Percentiles rank a stretch among this genome's conserved stretches.
These are phyloP conservation scores for Teunomyces kruisii DNA, from an alignment of 805 yeast genomes.

Conservation along the genomic window DNA sequence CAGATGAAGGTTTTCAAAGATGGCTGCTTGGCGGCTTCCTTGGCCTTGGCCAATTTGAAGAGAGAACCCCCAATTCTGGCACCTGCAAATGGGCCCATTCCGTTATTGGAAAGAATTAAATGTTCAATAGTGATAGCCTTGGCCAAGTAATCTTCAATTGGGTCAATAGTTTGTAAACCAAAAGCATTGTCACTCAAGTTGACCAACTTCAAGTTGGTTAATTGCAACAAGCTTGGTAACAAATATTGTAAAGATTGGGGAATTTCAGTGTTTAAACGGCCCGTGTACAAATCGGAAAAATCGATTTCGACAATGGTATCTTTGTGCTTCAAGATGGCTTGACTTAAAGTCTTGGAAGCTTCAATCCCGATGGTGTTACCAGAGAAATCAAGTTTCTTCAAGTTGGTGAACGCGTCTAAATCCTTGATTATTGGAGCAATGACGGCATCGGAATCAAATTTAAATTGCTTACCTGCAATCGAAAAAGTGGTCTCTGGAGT, in stretches of 20 bases:
- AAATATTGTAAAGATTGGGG: constrained; percentile 76
- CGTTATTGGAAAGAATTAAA: constrained; percentile 87
- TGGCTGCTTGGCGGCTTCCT: constrained; percentile 49
- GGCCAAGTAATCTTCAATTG: constrained; percentile 74
- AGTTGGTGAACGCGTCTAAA: constrained; percentile 37
- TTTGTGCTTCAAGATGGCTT: constrained; percentile 44
- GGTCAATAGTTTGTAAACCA: constrained; percentile 93
- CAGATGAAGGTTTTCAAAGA: constrained; percentile 84
- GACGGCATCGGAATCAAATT: constrained; percentile 71
- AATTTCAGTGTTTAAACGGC: constrained; percentile 91
- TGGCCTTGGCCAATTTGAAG: constrained; percentile 65
- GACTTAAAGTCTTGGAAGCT: constrained; percentile 73
- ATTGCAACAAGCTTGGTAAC: constrained; percentile 69
- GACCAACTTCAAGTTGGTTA: constrained; percentile 67
- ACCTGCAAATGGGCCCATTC: constrained; percentile 98
- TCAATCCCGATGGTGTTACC: constrained; percentile 96
- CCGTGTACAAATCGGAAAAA: constrained; percentile 92
- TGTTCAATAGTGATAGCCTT: constrained; percentile 81
- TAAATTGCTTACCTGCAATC: constrained; percentile 70
- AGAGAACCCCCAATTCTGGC: constrained; percentile 88
- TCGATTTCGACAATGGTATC: constrained; percentile 64
- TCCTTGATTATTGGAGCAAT: constrained; percentile 68
- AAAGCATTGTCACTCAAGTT: constrained; percentile 94
- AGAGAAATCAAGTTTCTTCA: constrained; percentile 69
- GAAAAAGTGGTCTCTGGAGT: constrained; percentile 51